These are phyloP conservation scores for Parathielavia appendiculata DNA, from an alignment of 495 filamentous ascomycete genomes.

Conservation along the genomic window DNA sequence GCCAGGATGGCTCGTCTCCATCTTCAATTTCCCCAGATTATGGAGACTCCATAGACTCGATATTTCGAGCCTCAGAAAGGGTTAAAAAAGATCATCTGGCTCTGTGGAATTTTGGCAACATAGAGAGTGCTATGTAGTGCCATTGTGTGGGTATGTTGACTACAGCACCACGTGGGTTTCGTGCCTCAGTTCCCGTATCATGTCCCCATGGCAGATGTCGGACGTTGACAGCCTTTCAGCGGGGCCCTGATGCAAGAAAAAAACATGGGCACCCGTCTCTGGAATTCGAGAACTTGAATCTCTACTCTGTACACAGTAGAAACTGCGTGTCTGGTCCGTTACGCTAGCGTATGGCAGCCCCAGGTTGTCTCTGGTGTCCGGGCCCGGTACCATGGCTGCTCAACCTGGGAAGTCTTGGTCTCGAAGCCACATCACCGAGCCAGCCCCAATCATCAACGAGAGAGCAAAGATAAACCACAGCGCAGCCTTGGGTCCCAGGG, in stretches of 20 bases:
- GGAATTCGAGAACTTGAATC: not conserved
- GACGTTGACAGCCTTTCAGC: not conserved
- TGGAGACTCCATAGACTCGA: constrained; percentile 1
- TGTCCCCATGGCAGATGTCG: not conserved
- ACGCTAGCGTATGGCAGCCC: constrained; percentile 8
- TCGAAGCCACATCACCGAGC: not conserved
- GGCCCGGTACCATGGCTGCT: constrained; percentile 5
- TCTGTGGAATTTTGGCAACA: not conserved
- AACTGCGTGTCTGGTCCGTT: not conserved
- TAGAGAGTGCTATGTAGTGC: no score
- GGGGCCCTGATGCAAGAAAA: constrained; percentile 1
- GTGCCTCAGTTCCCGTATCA: not conserved
- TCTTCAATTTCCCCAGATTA: constrained; percentile 17
- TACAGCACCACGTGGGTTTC: no score
- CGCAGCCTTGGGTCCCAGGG: no score
- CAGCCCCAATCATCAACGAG: not conserved
- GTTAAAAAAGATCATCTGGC: constrained; percentile 8
- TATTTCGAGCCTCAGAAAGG: constrained; percentile 4
- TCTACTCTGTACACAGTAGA: not conserved
- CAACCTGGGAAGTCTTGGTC: not conserved
- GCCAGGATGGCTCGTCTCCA: not conserved
- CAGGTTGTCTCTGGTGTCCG: not conserved
- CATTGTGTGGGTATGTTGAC: no score
- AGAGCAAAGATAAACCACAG: not conserved
- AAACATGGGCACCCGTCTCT: not conserved